Evolutionary conservation across 2,329 filamentous ascomycete species (phyloP), one percentile per base, ranked within the genome.

Genomic region (Dactylellina drechsleri): DNA sequence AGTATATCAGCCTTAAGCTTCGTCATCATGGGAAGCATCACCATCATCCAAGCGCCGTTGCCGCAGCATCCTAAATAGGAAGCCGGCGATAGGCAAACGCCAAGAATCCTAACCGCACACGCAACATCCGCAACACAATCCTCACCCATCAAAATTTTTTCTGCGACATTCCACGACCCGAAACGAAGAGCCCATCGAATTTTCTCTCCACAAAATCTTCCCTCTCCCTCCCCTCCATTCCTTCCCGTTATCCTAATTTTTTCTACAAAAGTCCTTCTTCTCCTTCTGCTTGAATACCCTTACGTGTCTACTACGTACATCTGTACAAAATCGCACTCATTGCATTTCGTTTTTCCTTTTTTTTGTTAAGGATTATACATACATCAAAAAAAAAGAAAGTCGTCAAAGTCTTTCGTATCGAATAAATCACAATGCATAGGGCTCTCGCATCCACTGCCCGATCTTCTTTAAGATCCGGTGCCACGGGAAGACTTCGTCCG

Each of bases 361-460:
- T 41, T 49, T 71, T 45, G 49, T 57, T 56, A 60, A 70, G 40
- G 50, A 60, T 62, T 43, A 66, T 64, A 56, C 62, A 60, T 73
- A 62, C 53, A 54, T 15, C 47, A 52, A 52, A 52, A 23, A 52
- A 23, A 52, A 23, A 50, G 18, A 50, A 50, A 52, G 18, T 8
- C 6, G 12, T 52, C 8, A 7, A 18, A 67, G 16, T 62, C 50
- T 66, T 28, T 28, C 66, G 31, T 23, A 23, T 23, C 31, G 78
- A 79, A 79, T 78, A 23, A 23, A 78, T 80, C 85, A 91, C 84
- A 82, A 99, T 99, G 95, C 95, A 99, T 88, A 92, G 95, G 85
- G 93, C 93, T 85, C 88, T 99, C 82, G 89, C 91, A 82, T 92
- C 92, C 80, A 87, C 88, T 83, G 86, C 91, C 81, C 87, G 92